Evolutionary conservation across 2,329 filamentous ascomycete species (phyloP), one percentile per base, ranked within the genome.

Genomic region (Podosphaera leucotricha): DNA sequence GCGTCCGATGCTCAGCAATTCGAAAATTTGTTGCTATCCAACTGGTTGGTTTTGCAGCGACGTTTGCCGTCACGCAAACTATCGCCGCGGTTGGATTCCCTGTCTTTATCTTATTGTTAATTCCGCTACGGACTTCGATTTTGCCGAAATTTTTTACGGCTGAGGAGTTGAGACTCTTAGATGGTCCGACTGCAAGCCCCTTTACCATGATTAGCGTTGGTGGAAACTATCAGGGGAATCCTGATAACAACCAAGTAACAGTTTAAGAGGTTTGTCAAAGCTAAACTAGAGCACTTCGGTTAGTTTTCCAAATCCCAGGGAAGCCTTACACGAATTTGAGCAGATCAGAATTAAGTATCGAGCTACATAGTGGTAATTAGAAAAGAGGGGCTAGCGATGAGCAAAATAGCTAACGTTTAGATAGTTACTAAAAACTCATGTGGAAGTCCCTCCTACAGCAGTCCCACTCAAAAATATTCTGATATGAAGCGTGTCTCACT

Each of bases 61-160:
- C 81, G 0, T 85, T 87, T 57, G 80, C 81, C 47, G 81, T 86
- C 53, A 85, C 81, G 0, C 77, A 87, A 61, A 86, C 81, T 0
- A 77, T 86, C 42, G 81, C 80, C 2, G 81, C 81, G 2, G 80
- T 87, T 10, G 81, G 81, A 0, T 87, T 86, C 51, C 81, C 81
- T 7, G 46, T 57, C 19, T 47, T 57, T 24, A 57, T 57, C 28
- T 36, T 56, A 13, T 18, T 49, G 24, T 22, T 56, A 28, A 48
- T 56, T 10, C 55, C 55, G 1, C 20, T 54, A 8, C 36, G 55
- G 21, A 54, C 49, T 33, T 53, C 41, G 6, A 61, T 86, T 19
- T 18, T 57, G n/a, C 54, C 54, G 26, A 53, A 38, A n/a, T 56
- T 47, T 47, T 56, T 57, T 41, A 44, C 36, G 6, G 48, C 52